A percentile compares a stretch with the other conserved stretches of the same genome.
These are phyloP conservation scores for Middelhovenomyces tepae DNA, from an alignment of 805 yeast genomes.

Conservation along the genomic window DNA sequence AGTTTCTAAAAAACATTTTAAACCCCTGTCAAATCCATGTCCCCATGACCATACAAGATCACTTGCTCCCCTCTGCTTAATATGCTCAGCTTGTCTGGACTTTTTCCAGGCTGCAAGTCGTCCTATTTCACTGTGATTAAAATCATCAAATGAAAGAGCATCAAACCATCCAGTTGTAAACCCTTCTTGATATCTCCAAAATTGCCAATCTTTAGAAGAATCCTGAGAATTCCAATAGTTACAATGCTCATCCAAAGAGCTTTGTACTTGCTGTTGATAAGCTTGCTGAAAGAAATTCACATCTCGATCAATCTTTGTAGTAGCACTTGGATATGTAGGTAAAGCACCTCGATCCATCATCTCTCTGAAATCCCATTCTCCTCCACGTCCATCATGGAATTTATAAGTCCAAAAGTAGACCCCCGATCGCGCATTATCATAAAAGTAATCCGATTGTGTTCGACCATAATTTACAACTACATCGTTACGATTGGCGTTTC, in stretches of 20 bases:
- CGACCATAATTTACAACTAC: conserved; percentile 57
- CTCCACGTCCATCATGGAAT: conserved; percentile 83
- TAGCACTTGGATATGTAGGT: conserved; percentile 26
- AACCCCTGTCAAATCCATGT: conserved; percentile 69
- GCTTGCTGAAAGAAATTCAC: conserved; percentile 9
- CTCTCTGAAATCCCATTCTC: conserved; percentile 90
- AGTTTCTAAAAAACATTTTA: conserved; percentile 29
- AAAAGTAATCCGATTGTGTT: conserved; percentile 40
- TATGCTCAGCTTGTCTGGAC: conserved; percentile 57
- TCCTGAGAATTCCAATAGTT: conserved; percentile 61
- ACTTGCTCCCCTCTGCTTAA: conserved; percentile 43
- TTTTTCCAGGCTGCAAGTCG: conserved; percentile 59
- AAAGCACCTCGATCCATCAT: conserved; percentile 60
- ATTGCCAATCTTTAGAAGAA: conserved; percentile 58
- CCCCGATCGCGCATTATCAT: conserved; percentile 54
- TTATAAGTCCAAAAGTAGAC: conserved; percentile 86
- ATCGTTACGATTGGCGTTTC: conserved; percentile 40
- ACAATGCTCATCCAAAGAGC: conserved; percentile 39
- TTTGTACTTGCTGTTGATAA: conserved; percentile 33
- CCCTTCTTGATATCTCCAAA: conserved; percentile 75
- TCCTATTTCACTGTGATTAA: conserved; percentile 67
- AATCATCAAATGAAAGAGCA: conserved; percentile 54
- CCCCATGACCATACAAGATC: conserved; percentile 79
- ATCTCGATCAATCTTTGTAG: conserved; percentile 17
- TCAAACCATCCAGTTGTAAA: conserved; percentile 71